These are phyloP conservation scores for Prosopis cineraria DNA, from an alignment of 306 rosid species.

Conservation along the genomic window DNA sequence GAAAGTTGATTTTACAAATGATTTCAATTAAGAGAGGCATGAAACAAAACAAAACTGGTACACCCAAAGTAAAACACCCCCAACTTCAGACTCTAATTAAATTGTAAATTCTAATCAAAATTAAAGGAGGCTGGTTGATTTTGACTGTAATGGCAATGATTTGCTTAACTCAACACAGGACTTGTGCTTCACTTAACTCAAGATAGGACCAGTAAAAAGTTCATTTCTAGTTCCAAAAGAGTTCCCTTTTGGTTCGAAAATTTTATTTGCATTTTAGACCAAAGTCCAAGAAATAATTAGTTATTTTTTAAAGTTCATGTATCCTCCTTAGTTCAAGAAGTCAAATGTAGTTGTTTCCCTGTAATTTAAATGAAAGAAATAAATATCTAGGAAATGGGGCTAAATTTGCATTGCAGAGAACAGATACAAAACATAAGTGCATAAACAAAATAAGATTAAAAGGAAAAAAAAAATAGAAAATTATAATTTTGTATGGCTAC, in stretches of 20 bases:
- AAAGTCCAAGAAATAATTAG: neutral
- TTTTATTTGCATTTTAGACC: neutral
- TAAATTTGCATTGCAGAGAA: neutral
- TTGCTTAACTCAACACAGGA: too few species aligned
- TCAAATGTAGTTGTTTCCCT: neutral
- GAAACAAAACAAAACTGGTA: too few species aligned
- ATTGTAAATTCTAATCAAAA: too few species aligned
- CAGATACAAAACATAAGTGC: neutral
- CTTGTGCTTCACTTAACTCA: too few species aligned
- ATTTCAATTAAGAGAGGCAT: neutral
- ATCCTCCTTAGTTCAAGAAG: neutral
- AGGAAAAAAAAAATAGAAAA: neutral
- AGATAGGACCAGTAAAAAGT: neutral
- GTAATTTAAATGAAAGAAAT: neutral
- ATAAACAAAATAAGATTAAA: neutral
- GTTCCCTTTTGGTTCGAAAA: neutral
- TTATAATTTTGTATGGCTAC: neutral
- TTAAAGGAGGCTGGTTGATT: too few species aligned
- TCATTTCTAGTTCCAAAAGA: neutral
- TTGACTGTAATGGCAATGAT: too few species aligned
- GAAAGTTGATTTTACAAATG: neutral
- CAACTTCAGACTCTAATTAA: too few species aligned
- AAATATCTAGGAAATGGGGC: constrained; percentile 2
- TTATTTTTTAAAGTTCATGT: neutral
- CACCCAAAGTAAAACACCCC: too few species aligned